These are phyloP conservation scores for Clarireedia hainanense DNA, from an alignment of 2,329 filamentous ascomycete species.

Conservation along the genomic window DNA sequence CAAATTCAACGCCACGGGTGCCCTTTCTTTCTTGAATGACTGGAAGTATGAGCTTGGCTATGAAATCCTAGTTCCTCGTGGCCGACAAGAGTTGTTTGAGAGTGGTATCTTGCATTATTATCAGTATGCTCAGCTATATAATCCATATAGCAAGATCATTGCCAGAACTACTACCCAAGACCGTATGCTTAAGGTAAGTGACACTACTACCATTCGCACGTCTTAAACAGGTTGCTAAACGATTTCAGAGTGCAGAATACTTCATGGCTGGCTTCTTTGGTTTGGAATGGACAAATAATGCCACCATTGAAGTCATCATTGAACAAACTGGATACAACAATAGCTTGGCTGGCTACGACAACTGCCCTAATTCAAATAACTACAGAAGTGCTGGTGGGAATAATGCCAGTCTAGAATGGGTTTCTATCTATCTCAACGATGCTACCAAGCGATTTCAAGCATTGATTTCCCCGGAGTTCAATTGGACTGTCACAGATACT, in stretches of 20 bases:
- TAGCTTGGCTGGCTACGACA: slow-evolving; percentile 58
- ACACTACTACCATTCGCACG: not conserved
- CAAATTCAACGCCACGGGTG: slow-evolving; percentile 47
- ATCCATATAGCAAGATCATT: slow-evolving; percentile 64
- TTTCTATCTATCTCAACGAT: slow-evolving; percentile 54
- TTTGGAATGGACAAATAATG: slow-evolving; percentile 64
- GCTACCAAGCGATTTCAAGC: slow-evolving; percentile 51
- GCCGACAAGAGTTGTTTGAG: slow-evolving; percentile 65
- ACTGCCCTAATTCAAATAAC: slow-evolving; percentile 54
- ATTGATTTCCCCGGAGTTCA: slow-evolving; percentile 43
- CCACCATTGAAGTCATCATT: slow-evolving; percentile 64
- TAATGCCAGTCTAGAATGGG: slow-evolving; percentile 52
- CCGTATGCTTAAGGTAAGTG: slow-evolving; percentile 61
- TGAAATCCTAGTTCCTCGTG: slow-evolving; percentile 65
- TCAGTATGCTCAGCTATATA: slow-evolving; percentile 48
- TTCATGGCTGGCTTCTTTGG: slow-evolving; percentile 76
- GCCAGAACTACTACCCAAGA: slow-evolving; percentile 69
- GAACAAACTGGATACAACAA: slow-evolving; percentile 60
- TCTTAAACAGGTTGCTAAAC: not conserved
- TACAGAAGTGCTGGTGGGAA: slow-evolving; percentile 40
- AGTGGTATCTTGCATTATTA: slow-evolving; percentile 65
- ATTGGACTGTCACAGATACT: slow-evolving; percentile 56
- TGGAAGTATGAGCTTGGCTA: slow-evolving; percentile 64
- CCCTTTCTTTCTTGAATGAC: slow-evolving; percentile 56
- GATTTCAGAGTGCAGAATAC: slow-evolving; percentile 50